Evolutionary conservation across 495 filamentous ascomycete genomes (phyloP).

Genomic region (Hyaloscypha hepaticicola): DNA sequence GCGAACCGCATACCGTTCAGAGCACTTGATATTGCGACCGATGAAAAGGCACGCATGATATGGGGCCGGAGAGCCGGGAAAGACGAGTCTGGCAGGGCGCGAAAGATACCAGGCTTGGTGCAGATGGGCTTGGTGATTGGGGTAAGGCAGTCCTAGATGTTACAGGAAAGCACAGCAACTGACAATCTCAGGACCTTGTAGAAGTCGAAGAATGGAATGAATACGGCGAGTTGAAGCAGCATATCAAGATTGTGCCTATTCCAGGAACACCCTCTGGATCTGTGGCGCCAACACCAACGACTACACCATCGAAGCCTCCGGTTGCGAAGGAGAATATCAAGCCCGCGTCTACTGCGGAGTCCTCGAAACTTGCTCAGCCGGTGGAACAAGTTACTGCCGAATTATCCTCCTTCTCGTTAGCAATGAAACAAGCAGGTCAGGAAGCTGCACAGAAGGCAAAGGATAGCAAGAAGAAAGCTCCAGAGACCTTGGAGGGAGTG

Average conservation of each 20-base stretch:
- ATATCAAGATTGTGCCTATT: slow-evolving; percentile 57
- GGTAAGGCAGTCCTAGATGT: slow-evolving; percentile 53
- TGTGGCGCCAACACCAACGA: slow-evolving; percentile 5
- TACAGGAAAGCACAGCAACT: background rate
- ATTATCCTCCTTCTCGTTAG: slow-evolving; percentile 42
- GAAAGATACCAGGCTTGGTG: slow-evolving; percentile 85
- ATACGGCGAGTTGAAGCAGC: slow-evolving; percentile 89
- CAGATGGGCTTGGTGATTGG: slow-evolving; percentile 84
- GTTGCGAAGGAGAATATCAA: slow-evolving; percentile 21
- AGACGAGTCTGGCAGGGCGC: slow-evolving; percentile 56
- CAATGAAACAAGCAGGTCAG: slow-evolving; percentile 63
- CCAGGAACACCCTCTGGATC: slow-evolving; percentile 32
- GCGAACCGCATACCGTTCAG: slow-evolving; percentile 92
- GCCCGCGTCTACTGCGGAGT: slow-evolving; percentile 14
- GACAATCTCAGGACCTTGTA: slow-evolving; percentile 71
- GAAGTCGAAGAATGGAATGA: slow-evolving; percentile 99
- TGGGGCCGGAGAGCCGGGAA: slow-evolving; percentile 79
- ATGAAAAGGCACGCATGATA: slow-evolving; percentile 86
- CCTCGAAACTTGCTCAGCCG: slow-evolving; percentile 7
- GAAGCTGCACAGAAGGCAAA: slow-evolving; percentile 69
- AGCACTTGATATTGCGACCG: slow-evolving; percentile 87
- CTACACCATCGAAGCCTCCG: slow-evolving; percentile 27
- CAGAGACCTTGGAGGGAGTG: slow-evolving; percentile 23
- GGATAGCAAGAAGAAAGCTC: slow-evolving; percentile 38
- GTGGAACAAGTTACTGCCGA: background rate